Evolutionary conservation across 2,329 filamentous ascomycete genomes (phyloP).

Genomic region (Fusarium compactum): DNA sequence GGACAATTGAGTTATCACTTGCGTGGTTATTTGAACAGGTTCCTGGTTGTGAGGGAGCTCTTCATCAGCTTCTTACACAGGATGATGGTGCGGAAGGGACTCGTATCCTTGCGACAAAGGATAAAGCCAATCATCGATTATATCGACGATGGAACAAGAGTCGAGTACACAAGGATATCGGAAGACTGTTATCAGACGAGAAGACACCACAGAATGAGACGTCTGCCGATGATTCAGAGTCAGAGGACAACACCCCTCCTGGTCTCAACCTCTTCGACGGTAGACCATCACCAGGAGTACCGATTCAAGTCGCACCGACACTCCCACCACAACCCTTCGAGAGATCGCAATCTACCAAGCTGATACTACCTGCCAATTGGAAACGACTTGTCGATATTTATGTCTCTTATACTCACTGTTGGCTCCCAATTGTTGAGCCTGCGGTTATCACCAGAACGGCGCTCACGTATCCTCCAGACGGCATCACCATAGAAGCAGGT

Average conservation of each 20-base stretch:
- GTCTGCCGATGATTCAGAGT: slow-evolving; percentile 52
- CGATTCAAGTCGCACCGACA: slow-evolving; percentile 29
- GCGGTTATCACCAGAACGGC: slow-evolving; percentile 67
- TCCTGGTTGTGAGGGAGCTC: slow-evolving; percentile 68
- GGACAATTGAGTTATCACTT: slow-evolving; percentile 76
- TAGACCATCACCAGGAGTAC: slow-evolving; percentile 39
- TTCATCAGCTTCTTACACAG: slow-evolving; percentile 66
- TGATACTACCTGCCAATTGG: slow-evolving; percentile 63
- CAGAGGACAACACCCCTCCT: slow-evolving; percentile 47
- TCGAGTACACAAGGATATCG: slow-evolving; percentile 71
- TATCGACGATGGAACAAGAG: slow-evolving; percentile 74
- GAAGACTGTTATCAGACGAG: slow-evolving; percentile 67
- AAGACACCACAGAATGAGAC: slow-evolving; percentile 50
- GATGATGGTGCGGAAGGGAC: slow-evolving; percentile 56
- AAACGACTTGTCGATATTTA: slow-evolving; percentile 77
- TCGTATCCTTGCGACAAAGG: slow-evolving; percentile 63
- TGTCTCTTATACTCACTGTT: slow-evolving; percentile 80
- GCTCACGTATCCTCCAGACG: slow-evolving; percentile 56
- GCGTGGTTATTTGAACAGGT: slow-evolving; percentile 74
- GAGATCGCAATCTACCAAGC: slow-evolving; percentile 32
- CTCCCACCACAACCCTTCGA: background rate
- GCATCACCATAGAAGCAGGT: slow-evolving; percentile 45
- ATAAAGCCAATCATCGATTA: slow-evolving; percentile 66
- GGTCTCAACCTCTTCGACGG: slow-evolving; percentile 32
- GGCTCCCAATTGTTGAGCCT: slow-evolving; percentile 80